Conservation (phyloP, 1,284 basidiomycete species). For the Hemileia vastatrix region DNA sequence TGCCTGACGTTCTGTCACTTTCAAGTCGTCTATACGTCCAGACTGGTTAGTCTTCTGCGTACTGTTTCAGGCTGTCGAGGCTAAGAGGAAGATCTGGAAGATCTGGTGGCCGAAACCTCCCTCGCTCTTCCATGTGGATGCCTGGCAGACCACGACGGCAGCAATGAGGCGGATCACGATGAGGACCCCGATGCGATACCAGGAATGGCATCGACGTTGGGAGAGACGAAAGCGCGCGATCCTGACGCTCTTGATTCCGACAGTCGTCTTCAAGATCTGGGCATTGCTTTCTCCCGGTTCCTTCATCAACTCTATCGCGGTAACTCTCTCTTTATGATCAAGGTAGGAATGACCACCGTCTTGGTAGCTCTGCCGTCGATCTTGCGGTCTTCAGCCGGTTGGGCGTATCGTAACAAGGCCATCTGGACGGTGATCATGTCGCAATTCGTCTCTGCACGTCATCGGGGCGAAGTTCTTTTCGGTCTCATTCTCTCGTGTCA, state of each 20-base stretch:
- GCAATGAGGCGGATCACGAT: slow-evolving; percentile 51
- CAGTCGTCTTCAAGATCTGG: slow-evolving; percentile 28
- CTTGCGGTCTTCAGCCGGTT: no score
- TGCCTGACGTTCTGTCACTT: slow-evolving; percentile 68
- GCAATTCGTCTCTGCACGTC: slow-evolving; percentile 59
- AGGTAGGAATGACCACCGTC: slow-evolving; percentile 64
- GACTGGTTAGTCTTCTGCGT: no score
- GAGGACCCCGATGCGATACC: slow-evolving; percentile 57
- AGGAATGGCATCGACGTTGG: slow-evolving; percentile 54
- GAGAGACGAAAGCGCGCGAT: slow-evolving; percentile 53
- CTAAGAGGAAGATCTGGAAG: slow-evolving; percentile 49
- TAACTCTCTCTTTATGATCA: slow-evolving; percentile 59
- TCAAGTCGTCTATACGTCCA: no score
- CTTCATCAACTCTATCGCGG: slow-evolving; percentile 39
- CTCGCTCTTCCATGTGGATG: slow-evolving; percentile 48
- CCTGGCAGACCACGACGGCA: slow-evolving; percentile 51
- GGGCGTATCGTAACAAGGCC: no score
- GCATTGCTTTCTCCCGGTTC: slow-evolving; percentile 34
- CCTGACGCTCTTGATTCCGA: slow-evolving; percentile 64
- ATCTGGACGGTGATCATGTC: no score
- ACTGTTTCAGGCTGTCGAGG: slow-evolving; percentile 52
- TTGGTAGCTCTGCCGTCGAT: no score
- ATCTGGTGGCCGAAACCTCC: slow-evolving; percentile 61
- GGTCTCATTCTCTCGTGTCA: slow-evolving; percentile 56
- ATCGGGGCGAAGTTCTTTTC: slow-evolving; percentile 66